A percentile compares a stretch with the other conserved stretches of the same genome.
These are phyloP conservation scores for Penicillium herquei DNA, from an alignment of 495 filamentous ascomycete genomes.

Conservation along the genomic window DNA sequence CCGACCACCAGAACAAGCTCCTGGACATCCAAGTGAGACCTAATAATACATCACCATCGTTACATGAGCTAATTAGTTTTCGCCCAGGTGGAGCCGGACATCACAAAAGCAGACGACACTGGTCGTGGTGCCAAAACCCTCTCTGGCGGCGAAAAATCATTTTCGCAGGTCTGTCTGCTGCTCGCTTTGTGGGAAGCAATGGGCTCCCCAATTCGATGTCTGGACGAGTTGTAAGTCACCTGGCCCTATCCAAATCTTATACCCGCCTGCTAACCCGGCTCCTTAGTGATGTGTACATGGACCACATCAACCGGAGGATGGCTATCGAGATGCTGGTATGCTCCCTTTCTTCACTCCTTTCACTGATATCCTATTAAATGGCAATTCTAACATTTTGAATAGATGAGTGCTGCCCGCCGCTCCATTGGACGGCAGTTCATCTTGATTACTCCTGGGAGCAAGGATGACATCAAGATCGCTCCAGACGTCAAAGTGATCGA, in stretches of 20 bases:
- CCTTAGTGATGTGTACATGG: constrained; percentile 92
- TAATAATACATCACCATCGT: not conserved
- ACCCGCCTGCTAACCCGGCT: constrained; percentile 20
- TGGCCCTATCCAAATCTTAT: not conserved
- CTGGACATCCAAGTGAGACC: constrained; percentile 69
- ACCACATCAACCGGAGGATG: constrained; percentile 89
- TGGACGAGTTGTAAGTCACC: constrained; percentile 82
- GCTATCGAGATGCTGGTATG: constrained; percentile 93
- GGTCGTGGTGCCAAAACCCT: constrained; percentile 86
- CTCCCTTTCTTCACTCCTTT: constrained; percentile 3
- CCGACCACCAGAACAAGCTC: constrained; percentile 70
- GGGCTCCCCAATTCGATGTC: constrained; percentile 88
- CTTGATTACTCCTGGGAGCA: constrained; percentile 91
- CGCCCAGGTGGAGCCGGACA: constrained; percentile 71
- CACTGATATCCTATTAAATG: not conserved
- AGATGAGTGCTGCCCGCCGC: constrained; percentile 80
- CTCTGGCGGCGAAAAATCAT: constrained; percentile 95
- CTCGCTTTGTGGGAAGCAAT: constrained; percentile 96
- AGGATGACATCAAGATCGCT: constrained; percentile 64
- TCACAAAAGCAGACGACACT: constrained; percentile 58
- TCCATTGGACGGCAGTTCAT: constrained; percentile 92
- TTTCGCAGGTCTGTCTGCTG: constrained; percentile 91
- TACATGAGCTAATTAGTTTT: not conserved
- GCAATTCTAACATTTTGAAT: constrained; percentile 11
- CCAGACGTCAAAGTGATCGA: constrained; percentile 83